A percentile compares a stretch with the other conserved stretches of the same genome.
These are phyloP conservation scores for Hirsutella rhossiliensis DNA, from an alignment of 2,329 filamentous ascomycete genomes.

Conservation along the genomic window DNA sequence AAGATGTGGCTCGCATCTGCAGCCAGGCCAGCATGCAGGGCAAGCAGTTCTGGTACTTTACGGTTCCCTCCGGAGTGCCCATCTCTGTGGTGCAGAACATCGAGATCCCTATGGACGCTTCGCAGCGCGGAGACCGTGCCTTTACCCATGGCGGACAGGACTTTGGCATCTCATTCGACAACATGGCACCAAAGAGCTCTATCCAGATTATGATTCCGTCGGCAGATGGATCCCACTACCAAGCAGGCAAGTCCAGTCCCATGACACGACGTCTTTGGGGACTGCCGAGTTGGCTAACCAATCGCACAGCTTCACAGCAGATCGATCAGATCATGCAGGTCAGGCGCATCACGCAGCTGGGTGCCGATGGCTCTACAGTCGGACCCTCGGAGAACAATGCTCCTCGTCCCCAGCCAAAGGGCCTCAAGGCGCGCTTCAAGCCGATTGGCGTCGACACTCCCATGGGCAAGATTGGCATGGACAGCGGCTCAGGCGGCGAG, in stretches of 20 bases:
- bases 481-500: constrained; percentile 22
- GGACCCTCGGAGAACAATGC: constrained; percentile 36
- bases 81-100: constrained; percentile 54
- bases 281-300: constrained; percentile 2
- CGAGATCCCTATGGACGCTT: constrained; percentile 45
- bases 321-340: constrained; percentile 53
- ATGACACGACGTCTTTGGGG: no score
- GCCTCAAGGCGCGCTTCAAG: constrained; percentile 53
- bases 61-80: constrained; percentile 57
- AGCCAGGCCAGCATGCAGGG: constrained; percentile 46
- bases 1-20: constrained; percentile 42
- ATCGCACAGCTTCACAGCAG: constrained; percentile 17
- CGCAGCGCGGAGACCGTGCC: constrained; percentile 37
- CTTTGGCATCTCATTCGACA: constrained; percentile 47
- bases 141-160: constrained; percentile 52
- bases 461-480: constrained; percentile 26
- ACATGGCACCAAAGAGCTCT: constrained; percentile 33
- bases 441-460: constrained; percentile 44
- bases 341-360: constrained; percentile 47
- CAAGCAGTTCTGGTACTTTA: constrained; percentile 75
- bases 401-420: constrained; percentile 53
- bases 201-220: constrained; percentile 51
- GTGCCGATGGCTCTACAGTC: constrained; percentile 20
- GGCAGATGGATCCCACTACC: constrained; percentile 40
- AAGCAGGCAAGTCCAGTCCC: constrained; percentile 29